Evolutionary conservation across 2,329 filamentous ascomycete species (phyloP), one percentile per base, ranked within the genome.

Genomic region (Chaetothyriales sp.): DNA sequence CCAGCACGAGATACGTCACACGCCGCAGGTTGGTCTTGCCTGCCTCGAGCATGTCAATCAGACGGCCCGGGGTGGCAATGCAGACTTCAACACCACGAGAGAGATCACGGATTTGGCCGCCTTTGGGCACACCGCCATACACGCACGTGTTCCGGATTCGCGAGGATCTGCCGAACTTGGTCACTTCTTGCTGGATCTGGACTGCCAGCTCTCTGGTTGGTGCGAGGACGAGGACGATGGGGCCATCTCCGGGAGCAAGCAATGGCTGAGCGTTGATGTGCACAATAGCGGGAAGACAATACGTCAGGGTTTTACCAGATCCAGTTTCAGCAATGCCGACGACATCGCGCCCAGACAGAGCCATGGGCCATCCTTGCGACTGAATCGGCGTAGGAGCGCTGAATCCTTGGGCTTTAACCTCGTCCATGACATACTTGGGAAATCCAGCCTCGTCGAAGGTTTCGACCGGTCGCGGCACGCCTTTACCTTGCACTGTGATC

Each of bases 231-330:
- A 98, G 79, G 53, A 96, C 92, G 60, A 98, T 98, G 42, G 92
- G 92, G 48, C 92, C 92, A 65, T 96, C 92, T 54, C 92, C 92
- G 42, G 87, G 90, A 22, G 89, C 86, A 56, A 98, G 81, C 44
- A 98, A 85, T 60, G 92, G 92, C 71, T 98, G 92, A 46, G 92
- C 92, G 72, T 98, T 96, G 77, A 98, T 98, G 78, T 98, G 92
- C 55, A 98, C 92, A 60, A 98, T 98, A 51, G 92, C 86, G 53
- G 92, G 92, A 60, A 98, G 80, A 72, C 90, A 96, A 75, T 98
- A 98, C 49, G 89, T 95, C 59, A 98, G 78, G 3, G 92, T 98
- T 83, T 98, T 98, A 77, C 92, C 92, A 58, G 92, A 98, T 68
- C 92, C 92, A 22, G 92, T 98, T 71, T 96, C 96, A 18, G 92